Evolutionary conservation across 441 rosid species (phyloP), one percentile per base, ranked within the genome.

Genomic region (Geranium incanum): DNA sequence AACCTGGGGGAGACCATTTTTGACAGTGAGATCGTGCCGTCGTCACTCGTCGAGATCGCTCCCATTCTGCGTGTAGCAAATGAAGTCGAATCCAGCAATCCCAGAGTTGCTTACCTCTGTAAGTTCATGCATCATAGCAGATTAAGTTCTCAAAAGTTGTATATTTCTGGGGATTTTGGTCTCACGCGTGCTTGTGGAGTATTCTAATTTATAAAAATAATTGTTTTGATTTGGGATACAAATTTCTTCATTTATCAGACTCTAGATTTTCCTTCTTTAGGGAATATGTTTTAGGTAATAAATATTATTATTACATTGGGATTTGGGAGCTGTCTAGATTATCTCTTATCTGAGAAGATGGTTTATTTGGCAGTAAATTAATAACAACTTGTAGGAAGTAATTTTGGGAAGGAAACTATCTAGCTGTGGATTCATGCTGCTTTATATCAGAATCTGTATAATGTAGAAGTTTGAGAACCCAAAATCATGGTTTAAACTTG

Each of bases 21-120:
- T 75, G 95, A 95, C 69, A 95, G 99, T 80, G 99, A 95, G 83
- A 89, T 93, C 18, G 98, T 95, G 73, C 99, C 99, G 1, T 95
- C 99, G 21, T 88, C 98, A 2, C 91, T 95, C 60, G 82, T 85
- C 68, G 95, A 91, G 83, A 92, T 95, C 73, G 99, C 99, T 0
- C 99, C 97, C 6, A 95, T 95, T 86, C 98, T 95, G 71, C 99
- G 99, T 77, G 99, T 95, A 78, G 99, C 99, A 69, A 95, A 95
- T 87, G 99, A 95, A 77, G 96, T 92, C 39, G 99, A 95, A 86
- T 72, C 84, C 60, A 89, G 86, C 72, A 92, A 95, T 78, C 87
- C 97, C 28, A 88, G 99, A 78, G 99, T 95, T 80, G 93, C 99
- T 5, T 95, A 95, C 82, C 91, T 95, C 66, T 95, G 99, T 95